Base-by-base conservation (phyloP, 768 basidiomycete genomes). In the Boletus rex-veris region DNA sequence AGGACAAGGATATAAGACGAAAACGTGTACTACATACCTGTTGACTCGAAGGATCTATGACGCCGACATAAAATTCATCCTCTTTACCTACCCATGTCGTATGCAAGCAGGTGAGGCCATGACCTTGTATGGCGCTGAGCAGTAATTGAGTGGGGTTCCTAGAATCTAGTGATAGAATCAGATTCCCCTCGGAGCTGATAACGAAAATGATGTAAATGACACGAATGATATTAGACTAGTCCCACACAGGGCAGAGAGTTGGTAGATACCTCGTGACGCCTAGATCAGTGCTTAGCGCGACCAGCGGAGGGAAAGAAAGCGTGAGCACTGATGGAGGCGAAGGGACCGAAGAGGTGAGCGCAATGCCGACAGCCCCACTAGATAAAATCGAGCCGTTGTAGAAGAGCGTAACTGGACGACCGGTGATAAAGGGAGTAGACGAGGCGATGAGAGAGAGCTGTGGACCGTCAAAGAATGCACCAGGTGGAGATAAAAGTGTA, bases 371-470 rank as follows among this genome's bases (percentile, higher is more conserved):
- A 4, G 88, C 88, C 7, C 90, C 90, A 7, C 78, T 74, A 0
- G 80, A 82, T 51, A 78, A 67, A 24, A 89, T 76, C 2, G 75
- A 64, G 36, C 75, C 71, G 46, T 86, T 79, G 53, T 77, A 69
- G 54, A 90, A 83, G 10, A 92, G 72, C 0, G 90, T 91, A 28
- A 85, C 80, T 1, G 85, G 83, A 18, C 85, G 73, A 14, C 89
- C 90, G 2, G 88, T 91, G 6, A 89, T 71, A 65, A 92, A 92
- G 1, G 89, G 88, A 3, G 90, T 92, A 3, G 88, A 85, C 0
- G 88, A 75, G 0, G 84, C 85, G 19, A 86, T 67, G 18, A 91
- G 75, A 5, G 88, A 87, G 48, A 89, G 69, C 82, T 89, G 62
- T 31, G 11, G 5, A 21, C n/a, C 42, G 44, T 35, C 16, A 45